Evolutionary conservation across 176 grass and related monocot species (phyloP), one percentile per base, ranked within the genome.

Genomic region (Carex cristatella): DNA sequence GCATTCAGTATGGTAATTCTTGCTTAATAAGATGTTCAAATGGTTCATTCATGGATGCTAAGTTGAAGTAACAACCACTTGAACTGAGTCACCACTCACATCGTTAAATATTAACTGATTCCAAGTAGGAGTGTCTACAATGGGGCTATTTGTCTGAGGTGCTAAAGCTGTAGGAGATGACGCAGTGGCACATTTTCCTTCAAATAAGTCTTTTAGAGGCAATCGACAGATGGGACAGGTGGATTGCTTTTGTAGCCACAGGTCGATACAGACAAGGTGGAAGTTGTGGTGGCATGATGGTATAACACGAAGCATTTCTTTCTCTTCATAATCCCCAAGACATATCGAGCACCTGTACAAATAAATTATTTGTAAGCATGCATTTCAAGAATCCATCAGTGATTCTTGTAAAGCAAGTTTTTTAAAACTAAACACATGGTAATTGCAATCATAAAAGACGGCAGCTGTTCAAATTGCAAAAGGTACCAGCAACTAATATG

Each of bases 171-270:
- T 84, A 72, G 87, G 83, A 58, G 89, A 88, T 64, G 84, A 84
- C 10, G 49, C 53, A 1, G 79, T 30, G 55, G 32, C 30, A 86
- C 81, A 44, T 86, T 97, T 91, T 81, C 75, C 86, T 79, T 82
- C 83, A 7, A 88, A 40, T 10, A 84, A 66, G 23, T 98, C 91
- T 54, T 87, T 91, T 82, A 98, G 75, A 5, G 95, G 94, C 61
- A 93, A 84, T 53, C 93, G 89, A 70, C 95, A 98, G 60, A 98
- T 98, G 8, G 95, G 95, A 72, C 95, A 98, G 23, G 93, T 98
- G 10, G 91, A 79, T 63, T 94, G 95, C 70, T 93, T 98, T 11
- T 92, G 91, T 83, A 98, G 86, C 93, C 95, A 98, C 84, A 88
- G 77, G 71, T 98, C 95, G 74, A 98, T 94, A 81, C 95, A 98